Evolutionary conservation across 2,329 filamentous ascomycete species (phyloP).

Genomic region (Aspergillus sp.): DNA sequence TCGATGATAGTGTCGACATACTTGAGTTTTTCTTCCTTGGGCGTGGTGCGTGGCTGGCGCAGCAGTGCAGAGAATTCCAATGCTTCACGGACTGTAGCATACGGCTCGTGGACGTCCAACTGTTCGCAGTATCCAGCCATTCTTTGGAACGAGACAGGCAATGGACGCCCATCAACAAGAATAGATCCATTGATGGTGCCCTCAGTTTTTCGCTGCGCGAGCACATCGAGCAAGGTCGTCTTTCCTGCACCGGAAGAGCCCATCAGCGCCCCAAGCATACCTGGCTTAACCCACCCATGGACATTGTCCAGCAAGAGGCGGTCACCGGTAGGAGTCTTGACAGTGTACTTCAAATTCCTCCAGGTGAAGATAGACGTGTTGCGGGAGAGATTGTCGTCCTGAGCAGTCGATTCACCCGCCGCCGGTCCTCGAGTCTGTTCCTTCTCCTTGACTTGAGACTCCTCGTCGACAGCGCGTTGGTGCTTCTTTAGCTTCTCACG

Average conservation of each 20-base stretch:
- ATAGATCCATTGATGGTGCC: constrained; percentile 62
- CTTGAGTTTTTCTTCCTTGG: constrained; percentile 56
- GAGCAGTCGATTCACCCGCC: constrained; percentile 11
- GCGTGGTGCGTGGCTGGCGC: constrained; percentile 51
- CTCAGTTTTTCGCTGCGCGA: constrained; percentile 64
- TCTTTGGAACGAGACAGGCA: constrained; percentile 60
- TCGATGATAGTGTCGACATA: constrained; percentile 64
- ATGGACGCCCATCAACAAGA: constrained; percentile 60
- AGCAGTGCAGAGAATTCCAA: constrained; percentile 65
- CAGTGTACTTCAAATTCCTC: constrained; percentile 69
- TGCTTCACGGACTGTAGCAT: constrained; percentile 61
- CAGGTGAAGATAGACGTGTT: constrained; percentile 70
- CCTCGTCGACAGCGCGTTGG: constrained; percentile 44
- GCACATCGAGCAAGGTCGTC: constrained; percentile 67
- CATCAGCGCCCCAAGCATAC: constrained; percentile 71
- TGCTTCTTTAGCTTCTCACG: constrained; percentile 52
- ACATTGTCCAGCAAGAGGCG: constrained; percentile 64
- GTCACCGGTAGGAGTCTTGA: constrained; percentile 54
- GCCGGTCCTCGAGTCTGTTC: constrained; percentile 12
- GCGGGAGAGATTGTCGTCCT: constrained; percentile 47
- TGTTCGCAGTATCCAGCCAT: constrained; percentile 67
- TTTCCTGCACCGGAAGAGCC: constrained; percentile 78
- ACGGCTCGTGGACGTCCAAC: constrained; percentile 64
- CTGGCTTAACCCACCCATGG: constrained; percentile 72
- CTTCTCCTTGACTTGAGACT: constrained; percentile 30